Base-by-base conservation (phyloP, 495 filamentous ascomycete genomes). In the Hypoxylon trugodes region DNA sequence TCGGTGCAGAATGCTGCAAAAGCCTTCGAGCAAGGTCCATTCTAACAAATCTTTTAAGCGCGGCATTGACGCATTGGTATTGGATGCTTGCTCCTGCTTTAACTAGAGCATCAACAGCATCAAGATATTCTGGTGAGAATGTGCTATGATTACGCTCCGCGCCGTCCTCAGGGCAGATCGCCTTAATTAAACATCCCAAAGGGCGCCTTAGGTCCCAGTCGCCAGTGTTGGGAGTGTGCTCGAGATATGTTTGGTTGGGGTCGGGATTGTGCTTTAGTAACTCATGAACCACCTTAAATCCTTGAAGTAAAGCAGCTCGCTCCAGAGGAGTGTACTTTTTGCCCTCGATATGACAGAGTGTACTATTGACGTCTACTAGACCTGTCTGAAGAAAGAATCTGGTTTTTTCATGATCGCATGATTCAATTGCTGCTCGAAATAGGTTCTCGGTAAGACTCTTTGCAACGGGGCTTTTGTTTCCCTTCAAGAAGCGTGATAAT, bases 391-490 rank as follows among this genome's bases (percentile, higher is more conserved):
- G 47, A 10, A 62, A 30, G 8, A 49, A 53, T 6, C 13, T 37
- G 8, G 15, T 30, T 16, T 37, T 33, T 37, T 43, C 28, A 2
- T 54, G 33, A n/a, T 55, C 53, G 4, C 38, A 40, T 1, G 64
- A 33, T 49, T 67, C 57, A 21, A 67, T 67, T 24, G 64, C 40
- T 2, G 58, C 57, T 5, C 35, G 46, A 26, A 67, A 67, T 16
- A 61, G 13, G 7, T 61, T 61, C 21, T 67, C 64, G 3, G 58
- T 52, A 4, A 67, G 45, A 0, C 56, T 50, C n/a, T 40, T 66
- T 2, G 28, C 37, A 30, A 50, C 24, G 2, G 41, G 43, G 1
- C 19, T 6, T 21, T 15, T 19, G 3, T 1, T 45, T 5, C 26
- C 42, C 6, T 6, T 22, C 7, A 66, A 61, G 2, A 50, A 21